Conservation (phyloP, 169 alveolate species). For the Eimeria praecox region DNA sequence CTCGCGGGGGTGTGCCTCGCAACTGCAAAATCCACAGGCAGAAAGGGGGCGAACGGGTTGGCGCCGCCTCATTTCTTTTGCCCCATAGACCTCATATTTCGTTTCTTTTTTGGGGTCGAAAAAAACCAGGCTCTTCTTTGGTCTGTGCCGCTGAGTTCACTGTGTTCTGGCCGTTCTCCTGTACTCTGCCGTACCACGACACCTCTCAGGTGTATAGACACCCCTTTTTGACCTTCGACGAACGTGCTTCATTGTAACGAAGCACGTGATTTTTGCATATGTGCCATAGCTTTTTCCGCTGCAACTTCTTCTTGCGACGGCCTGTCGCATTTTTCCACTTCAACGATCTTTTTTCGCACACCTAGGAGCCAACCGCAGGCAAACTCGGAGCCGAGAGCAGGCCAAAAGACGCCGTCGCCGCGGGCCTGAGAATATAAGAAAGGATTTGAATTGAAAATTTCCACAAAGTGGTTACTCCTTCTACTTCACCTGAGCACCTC, state of each 20-base stretch:
- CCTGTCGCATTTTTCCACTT: conserved; percentile 23
- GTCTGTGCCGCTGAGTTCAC: conserved; percentile 18
- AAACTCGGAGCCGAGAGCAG: conserved; percentile 18
- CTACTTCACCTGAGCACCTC: not conserved
- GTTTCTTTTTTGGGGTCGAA: not conserved
- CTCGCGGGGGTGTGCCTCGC: conserved; percentile 57
- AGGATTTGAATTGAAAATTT: conserved; percentile 9
- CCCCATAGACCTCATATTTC: conserved; percentile 13
- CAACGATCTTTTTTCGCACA: conserved; percentile 10
- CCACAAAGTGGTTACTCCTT: not conserved
- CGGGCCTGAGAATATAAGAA: not conserved
- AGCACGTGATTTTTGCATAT: not conserved
- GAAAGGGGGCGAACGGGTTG: conserved; percentile 4
- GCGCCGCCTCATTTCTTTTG: conserved; percentile 33
- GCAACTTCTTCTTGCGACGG: conserved; percentile 15
- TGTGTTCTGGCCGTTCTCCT: conserved; percentile 24
- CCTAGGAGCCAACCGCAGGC: not conserved
- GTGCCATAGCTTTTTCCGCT: not conserved
- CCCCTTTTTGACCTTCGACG: conserved; percentile 40
- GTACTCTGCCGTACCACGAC: conserved; percentile 42
- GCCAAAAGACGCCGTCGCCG: conserved; percentile 55
- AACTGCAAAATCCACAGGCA: conserved; percentile 38
- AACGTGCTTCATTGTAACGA: conserved; percentile 20
- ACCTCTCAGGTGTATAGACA: conserved; percentile 52
- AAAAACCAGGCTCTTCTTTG: conserved; percentile 12